Conservation (phyloP, 208 protist species). For the Tetramitus jugosus region DNA sequence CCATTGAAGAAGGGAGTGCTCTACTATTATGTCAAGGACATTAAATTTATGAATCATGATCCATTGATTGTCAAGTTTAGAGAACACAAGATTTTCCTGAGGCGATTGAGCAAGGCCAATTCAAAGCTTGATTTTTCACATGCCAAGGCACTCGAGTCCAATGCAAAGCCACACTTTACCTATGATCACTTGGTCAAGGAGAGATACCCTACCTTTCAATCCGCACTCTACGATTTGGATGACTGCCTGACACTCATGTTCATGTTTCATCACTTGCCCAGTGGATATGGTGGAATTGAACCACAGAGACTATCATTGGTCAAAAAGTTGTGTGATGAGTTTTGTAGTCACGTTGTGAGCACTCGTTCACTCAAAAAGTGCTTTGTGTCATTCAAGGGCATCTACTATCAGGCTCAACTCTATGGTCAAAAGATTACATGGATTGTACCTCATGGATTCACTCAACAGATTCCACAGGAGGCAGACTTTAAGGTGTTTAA, state of each 20-base stretch:
- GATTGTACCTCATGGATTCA: slow-evolving; percentile 93
- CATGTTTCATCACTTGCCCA: slow-evolving; percentile 80
- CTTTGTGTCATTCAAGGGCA: slow-evolving; percentile 95
- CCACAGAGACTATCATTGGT: slow-evolving; percentile 63
- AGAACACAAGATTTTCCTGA: slow-evolving; percentile 77
- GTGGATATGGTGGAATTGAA: slow-evolving; percentile 60
- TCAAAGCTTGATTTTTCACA: slow-evolving; percentile 29
- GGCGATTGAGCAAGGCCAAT: slow-evolving; percentile 75
- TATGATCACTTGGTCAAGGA: slow-evolving; percentile 89
- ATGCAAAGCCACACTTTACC: slow-evolving; percentile 69
- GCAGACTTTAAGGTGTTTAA: slow-evolving; percentile 89
- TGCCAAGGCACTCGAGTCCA: slow-evolving; percentile 52
- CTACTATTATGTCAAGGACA: slow-evolving; percentile 96
- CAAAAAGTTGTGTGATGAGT: slow-evolving; percentile 55
- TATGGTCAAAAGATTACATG: slow-evolving; percentile 86
- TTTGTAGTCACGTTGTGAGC: slow-evolving; percentile 66
- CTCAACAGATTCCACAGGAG: slow-evolving; percentile 77
- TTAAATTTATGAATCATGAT: slow-evolving; percentile 89
- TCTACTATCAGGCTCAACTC: slow-evolving; percentile 96
- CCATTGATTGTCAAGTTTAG: slow-evolving; percentile 90
- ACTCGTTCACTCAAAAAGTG: slow-evolving; percentile 73
- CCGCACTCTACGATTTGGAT: slow-evolving; percentile 89
- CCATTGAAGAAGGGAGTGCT: slow-evolving; percentile 68
- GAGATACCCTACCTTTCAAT: slow-evolving; percentile 92
- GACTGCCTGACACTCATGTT: slow-evolving; percentile 90